These are phyloP conservation scores for Epicoccum sorghinum DNA, from an alignment of 2,329 filamentous ascomycete genomes.

Conservation along the genomic window DNA sequence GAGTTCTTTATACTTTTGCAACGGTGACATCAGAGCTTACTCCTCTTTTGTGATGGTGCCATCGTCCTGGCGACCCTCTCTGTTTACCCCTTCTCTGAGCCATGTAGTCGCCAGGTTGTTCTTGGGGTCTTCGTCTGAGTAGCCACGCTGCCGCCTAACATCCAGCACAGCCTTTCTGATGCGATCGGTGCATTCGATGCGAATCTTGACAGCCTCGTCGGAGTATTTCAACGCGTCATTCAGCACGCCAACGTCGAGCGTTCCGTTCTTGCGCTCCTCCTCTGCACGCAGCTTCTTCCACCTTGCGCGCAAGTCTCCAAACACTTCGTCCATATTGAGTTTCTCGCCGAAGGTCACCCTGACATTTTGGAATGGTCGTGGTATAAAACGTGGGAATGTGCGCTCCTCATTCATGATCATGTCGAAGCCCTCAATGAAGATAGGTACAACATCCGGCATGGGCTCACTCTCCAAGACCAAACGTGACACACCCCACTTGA, in stretches of 20 bases:
- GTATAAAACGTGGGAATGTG: constrained; percentile 78
- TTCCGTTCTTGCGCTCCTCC: constrained; percentile 55
- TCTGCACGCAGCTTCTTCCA: constrained; percentile 72
- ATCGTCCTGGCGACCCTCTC: constrained; percentile 65
- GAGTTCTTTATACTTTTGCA: too few species aligned
- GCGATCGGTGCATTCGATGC: constrained; percentile 79
- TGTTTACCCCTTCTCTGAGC: constrained; percentile 61
- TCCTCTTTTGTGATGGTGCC: constrained; percentile 65
- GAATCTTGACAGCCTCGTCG: constrained; percentile 75
- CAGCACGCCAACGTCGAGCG: constrained; percentile 62
- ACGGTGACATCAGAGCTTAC: constrained; percentile 30
- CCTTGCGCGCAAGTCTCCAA: constrained; percentile 74
- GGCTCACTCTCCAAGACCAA: constrained; percentile 89
- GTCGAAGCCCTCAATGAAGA: constrained; percentile 92
- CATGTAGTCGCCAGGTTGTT: constrained; percentile 82
- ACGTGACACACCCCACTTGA: constrained; percentile 95
- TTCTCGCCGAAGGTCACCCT: constrained; percentile 79
- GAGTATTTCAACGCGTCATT: constrained; percentile 70
- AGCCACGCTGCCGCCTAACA: constrained; percentile 72
- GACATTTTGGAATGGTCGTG: constrained; percentile 73
- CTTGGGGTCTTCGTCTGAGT: constrained; percentile 80
- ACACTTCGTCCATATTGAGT: constrained; percentile 73
- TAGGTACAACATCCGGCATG: constrained; percentile 85
- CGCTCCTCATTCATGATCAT: constrained; percentile 86
- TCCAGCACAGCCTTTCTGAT: constrained; percentile 82